These are phyloP conservation scores for Lachnellula arida DNA, from an alignment of 2,329 filamentous ascomycete genomes.

Conservation along the genomic window DNA sequence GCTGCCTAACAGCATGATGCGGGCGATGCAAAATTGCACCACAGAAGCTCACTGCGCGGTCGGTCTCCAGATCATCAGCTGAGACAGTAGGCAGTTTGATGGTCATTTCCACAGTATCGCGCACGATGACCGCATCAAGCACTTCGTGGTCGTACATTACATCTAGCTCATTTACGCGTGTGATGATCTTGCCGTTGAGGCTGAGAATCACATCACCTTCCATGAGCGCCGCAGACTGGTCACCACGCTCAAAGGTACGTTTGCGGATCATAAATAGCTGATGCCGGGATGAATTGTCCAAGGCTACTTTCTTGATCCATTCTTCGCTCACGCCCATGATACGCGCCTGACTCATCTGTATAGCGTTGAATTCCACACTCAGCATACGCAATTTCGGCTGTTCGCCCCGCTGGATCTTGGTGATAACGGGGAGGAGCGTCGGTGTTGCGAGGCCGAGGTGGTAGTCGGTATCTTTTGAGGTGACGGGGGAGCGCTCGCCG, in stretches of 20 bases:
- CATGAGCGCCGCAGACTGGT: slow-evolving; percentile 61
- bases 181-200: slow-evolving; percentile 87
- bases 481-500: slow-evolving; percentile 75
- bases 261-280: slow-evolving; percentile 99
- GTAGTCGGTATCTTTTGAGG: slow-evolving; percentile 89
- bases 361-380: slow-evolving; percentile 88
- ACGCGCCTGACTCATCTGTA: slow-evolving; percentile 94
- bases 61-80: slow-evolving; percentile 86
- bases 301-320: slow-evolving; percentile 88
- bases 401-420: slow-evolving; percentile 74
- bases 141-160: slow-evolving; percentile 89
- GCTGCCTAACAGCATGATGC: slow-evolving; percentile 93
- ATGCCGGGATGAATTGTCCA: slow-evolving; percentile 85
- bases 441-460: slow-evolving; percentile 89
- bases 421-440: slow-evolving; percentile 81
- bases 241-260: slow-evolving; percentile 63
- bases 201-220: slow-evolving; percentile 93
- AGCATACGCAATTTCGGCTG: slow-evolving; percentile 83
- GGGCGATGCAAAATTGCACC: slow-evolving; percentile 89
- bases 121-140: slow-evolving; percentile 80
- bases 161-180: slow-evolving; percentile 86
- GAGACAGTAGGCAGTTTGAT: slow-evolving; percentile 80
- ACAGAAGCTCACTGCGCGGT: slow-evolving; percentile 89
- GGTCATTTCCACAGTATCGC: slow-evolving; percentile 73
- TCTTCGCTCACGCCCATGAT: slow-evolving; percentile 96